Evolutionary conservation across 2,329 filamentous ascomycete genomes (phyloP), one percentile per base, ranked within the genome.

Genomic region (Nothophaeocryptopus gaeumannii): DNA sequence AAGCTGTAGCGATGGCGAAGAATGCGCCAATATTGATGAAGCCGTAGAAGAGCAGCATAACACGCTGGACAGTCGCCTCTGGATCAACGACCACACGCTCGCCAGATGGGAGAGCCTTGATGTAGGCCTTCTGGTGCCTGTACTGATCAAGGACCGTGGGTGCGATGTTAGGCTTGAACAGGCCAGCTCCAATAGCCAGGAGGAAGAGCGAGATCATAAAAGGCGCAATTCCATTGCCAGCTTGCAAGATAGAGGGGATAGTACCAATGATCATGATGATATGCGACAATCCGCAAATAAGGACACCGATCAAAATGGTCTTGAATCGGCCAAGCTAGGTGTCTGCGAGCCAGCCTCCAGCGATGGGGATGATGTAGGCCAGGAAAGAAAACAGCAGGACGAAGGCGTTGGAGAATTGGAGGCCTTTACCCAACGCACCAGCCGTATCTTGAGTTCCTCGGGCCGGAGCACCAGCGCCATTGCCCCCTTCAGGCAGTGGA

Each of bases 131-230:
- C 29, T 68, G 71, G 15, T 67, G 63, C 7, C 59, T 62, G 37
- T 73, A 71, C 58, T 76, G 74, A 53, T 77, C 74, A 8, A 73
- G 70, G 15, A 77, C 68, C 13, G 73, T 60, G 1, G 74, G 74
- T 5, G 69, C 70, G 38, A 91, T 84, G 63, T 90, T 91, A 56
- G 85, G 81, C 74, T 91, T 91, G 79, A 90, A 89, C 60, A 86
- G 84, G 53, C 86, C 86, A 1, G 85, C 86, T 40, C 86, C 86
- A 16, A 86, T 66, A 16, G 60, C 63, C n/a, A 66, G 53, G 10
- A 64, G 42, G 44, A 66, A 58, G 5, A 89, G 72, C 1, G 85
- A 85, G 56, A 83, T 75, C 84, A 89, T 85, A 40, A 61, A 61
- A 5, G 59, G 59, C 8, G 53, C 57, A 32, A 53, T 45, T 11